Evolutionary conservation across 2,329 filamentous ascomycete species (phyloP).

Genomic region (Cytospora piceae): DNA sequence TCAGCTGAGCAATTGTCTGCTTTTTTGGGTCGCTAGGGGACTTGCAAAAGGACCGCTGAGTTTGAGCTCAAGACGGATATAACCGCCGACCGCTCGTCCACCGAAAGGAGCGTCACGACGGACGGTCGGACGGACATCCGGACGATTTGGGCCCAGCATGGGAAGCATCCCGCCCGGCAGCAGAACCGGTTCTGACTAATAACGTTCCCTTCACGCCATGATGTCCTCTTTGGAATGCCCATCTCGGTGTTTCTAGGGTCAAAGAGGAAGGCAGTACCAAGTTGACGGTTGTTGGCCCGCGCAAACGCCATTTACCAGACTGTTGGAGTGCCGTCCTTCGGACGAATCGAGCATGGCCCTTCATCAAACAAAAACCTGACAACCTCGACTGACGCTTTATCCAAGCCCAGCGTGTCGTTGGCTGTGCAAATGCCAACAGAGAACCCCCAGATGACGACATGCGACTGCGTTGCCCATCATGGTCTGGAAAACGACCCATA

Average conservation of each 20-base stretch:
- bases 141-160: background rate
- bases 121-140: constrained; percentile 1
- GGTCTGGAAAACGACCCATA: background rate
- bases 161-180: background rate
- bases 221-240: background rate
- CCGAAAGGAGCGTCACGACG: background rate
- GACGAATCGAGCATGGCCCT: background rate
- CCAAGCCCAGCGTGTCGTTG: background rate
- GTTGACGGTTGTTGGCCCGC: constrained; percentile 15
- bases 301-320: constrained; percentile 10
- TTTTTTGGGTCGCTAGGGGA: background rate
- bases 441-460: constrained; percentile 17
- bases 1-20: background rate
- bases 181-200: background rate
- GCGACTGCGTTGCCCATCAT: background rate
- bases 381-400: no score
- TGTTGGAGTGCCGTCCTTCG: constrained; percentile 2
- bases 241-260: constrained; percentile 18
- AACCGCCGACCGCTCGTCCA: constrained; percentile 5
- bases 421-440: constrained; percentile 4
- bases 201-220: background rate
- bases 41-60: background rate
- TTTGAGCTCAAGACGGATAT: constrained; percentile 9
- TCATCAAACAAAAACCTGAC: background rate
- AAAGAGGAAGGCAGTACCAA: constrained; percentile 23